Evolutionary conservation across 768 basidiomycete species (phyloP), one percentile per base, ranked within the genome.

Genomic region (Mycena haematopus): DNA sequence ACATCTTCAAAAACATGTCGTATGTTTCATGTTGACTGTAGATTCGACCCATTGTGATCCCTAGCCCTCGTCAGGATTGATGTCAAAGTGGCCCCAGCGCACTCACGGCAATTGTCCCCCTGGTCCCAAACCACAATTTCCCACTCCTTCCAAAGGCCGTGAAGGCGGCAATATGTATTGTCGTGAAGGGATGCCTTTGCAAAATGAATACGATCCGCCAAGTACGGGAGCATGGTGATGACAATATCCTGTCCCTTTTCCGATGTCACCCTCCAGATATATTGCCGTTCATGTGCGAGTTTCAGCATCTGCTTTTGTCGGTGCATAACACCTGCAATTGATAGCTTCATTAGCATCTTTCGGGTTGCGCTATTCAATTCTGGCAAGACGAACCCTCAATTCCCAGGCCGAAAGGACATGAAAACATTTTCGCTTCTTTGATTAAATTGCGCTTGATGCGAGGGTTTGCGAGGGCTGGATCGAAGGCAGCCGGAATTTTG

Each of bases 101-200:
- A n/a, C 52, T 22, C 54, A 71, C 68, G 60, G 8, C 47, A 54
- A 56, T 71, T 58, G 15, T 63, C 24, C 17, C 51, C 40, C 19
- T 53, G 17, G 33, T 68, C 57, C 68, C 68, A 70, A 29, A 70
- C 56, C 0, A 69, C 69, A 8, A 70, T 59, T 22, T 70, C 69
- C 69, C 68, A 70, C 53, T 70, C 69, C 44, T 70, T 70, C 67
- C 69, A 70, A 10, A 21, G 21, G 9, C 66, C 63, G 27, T 66
- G 60, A 5, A 61, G 40, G 0, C 68, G 63, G 8, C 62, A 54
- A 31, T 70, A 70, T 0, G 69, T 70, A 36, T 69, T 68, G 31
- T 70, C 69, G 47, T 69, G 68, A 3, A 69, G 50, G 0, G 66
- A 61, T 14, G 33, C 45, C 6, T 61, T 58, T 0, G 42, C 52